These are phyloP conservation scores for Ricinus communis DNA, from an alignment of 345 rosid species.

Conservation along the genomic window DNA sequence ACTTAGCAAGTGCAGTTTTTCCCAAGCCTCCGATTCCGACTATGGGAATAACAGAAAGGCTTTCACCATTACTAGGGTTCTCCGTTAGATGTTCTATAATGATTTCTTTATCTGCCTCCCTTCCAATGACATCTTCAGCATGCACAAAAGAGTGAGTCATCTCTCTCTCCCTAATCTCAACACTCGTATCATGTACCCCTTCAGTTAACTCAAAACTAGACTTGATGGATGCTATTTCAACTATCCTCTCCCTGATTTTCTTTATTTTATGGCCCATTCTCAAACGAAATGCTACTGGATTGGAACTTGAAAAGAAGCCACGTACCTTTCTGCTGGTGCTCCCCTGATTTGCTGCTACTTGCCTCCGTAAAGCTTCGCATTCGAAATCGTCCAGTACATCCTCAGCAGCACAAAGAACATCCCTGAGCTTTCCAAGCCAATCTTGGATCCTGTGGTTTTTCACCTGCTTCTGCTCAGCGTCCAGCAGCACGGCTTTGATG, in stretches of 20 bases:
- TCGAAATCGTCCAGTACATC: constrained; percentile 28
- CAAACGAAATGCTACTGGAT: neutral
- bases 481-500: constrained; percentile 18
- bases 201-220: neutral
- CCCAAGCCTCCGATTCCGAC: constrained; percentile 23
- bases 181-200: neutral
- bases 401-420: constrained; percentile 18
- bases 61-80: neutral
- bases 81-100: neutral
- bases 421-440: constrained; percentile 24
- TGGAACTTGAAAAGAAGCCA: neutral
- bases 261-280: neutral
- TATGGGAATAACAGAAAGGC: constrained; percentile 1
- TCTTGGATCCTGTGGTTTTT: neutral
- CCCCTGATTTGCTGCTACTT: neutral
- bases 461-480: constrained; percentile 22
- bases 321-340: constrained; percentile 15
- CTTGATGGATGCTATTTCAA: neutral
- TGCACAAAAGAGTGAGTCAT: neutral
- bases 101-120: neutral
- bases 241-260: neutral
- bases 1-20: constrained; percentile 10
- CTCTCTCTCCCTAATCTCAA: neutral
- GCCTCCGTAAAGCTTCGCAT: neutral
- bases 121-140: neutral